These are phyloP conservation scores for Exobasidium rhododendri DNA, from an alignment of 1,284 basidiomycete species.

Conservation along the genomic window DNA sequence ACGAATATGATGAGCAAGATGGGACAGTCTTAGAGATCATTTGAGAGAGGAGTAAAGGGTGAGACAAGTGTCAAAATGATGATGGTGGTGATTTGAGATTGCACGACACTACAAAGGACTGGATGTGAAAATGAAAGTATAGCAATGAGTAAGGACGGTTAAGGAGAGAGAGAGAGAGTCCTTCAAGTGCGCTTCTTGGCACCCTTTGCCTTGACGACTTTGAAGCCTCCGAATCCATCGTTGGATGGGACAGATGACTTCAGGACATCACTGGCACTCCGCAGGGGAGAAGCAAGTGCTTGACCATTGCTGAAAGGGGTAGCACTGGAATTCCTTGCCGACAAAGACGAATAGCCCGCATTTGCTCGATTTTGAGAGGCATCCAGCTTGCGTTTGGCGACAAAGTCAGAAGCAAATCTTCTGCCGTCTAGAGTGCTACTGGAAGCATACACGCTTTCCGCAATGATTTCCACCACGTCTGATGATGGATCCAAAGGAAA, in stretches of 20 bases:
- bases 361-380: conserved; percentile 21
- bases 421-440: conserved; percentile 91
- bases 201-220: conserved; percentile 43
- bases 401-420: conserved; percentile 87
- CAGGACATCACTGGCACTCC: conserved; percentile 13
- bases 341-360: neutral
- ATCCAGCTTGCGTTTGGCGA: conserved; percentile 70
- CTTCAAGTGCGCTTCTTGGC: conserved; percentile 25
- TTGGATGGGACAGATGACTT: conserved; percentile 11
- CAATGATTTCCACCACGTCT: conserved; percentile 54
- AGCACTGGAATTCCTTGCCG: neutral
- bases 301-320: neutral
- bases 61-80: too few species aligned
- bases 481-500: conserved; percentile 53
- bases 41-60: too few species aligned
- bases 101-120: too few species aligned
- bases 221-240: conserved; percentile 29
- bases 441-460: conserved; percentile 71
- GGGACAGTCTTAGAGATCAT: too few species aligned
- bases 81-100: too few species aligned
- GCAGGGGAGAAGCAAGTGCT: neutral
- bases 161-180: too few species aligned
- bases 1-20: too few species aligned
- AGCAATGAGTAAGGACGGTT: too few species aligned
- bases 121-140: too few species aligned